These are phyloP conservation scores for Tolypocladium endophyticum DNA, from an alignment of 2,329 filamentous ascomycete genomes.

Conservation along the genomic window DNA sequence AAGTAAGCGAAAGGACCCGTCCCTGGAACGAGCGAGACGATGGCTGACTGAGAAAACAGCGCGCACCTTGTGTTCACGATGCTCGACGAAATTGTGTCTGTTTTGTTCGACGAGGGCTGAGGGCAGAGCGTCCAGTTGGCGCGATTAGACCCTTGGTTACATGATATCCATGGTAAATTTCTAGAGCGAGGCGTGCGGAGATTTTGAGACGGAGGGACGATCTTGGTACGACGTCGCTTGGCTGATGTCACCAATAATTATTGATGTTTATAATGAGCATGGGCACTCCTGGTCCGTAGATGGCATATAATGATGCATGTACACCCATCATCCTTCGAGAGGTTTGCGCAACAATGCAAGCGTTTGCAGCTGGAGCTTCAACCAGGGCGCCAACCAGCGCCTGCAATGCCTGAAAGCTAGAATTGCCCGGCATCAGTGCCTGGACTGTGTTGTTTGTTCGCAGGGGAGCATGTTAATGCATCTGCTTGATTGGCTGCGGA, in stretches of 20 bases:
- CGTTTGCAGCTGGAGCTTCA: background rate
- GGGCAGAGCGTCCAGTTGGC: background rate
- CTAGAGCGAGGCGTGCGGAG: background rate
- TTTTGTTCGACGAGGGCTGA: constrained; percentile 45
- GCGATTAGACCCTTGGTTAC: background rate
- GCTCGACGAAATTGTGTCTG: constrained; percentile 57
- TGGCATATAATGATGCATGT: too few relatives aligned
- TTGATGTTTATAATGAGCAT: background rate
- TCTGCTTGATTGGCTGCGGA: background rate
- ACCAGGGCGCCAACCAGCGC: too few relatives aligned
- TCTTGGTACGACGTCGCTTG: background rate
- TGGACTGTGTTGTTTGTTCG: background rate
- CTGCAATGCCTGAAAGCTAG: too few relatives aligned
- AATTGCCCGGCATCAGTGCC: background rate
- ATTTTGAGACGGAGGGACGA: background rate
- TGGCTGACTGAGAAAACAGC: constrained; percentile 25
- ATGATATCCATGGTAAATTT: background rate
- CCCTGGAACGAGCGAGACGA: background rate
- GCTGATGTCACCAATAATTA: background rate
- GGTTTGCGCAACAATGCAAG: too few relatives aligned
- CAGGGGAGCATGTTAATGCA: background rate
- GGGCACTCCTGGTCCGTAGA: background rate
- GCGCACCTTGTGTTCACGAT: constrained; percentile 61
- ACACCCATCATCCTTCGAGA: too few relatives aligned
- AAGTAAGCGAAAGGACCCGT: constrained; percentile 50